Percentiles rank a stretch among this genome's conserved stretches.
Conservation (phyloP, 176 grass and related monocot genomes). For the Musa schizocarpa region DNA sequence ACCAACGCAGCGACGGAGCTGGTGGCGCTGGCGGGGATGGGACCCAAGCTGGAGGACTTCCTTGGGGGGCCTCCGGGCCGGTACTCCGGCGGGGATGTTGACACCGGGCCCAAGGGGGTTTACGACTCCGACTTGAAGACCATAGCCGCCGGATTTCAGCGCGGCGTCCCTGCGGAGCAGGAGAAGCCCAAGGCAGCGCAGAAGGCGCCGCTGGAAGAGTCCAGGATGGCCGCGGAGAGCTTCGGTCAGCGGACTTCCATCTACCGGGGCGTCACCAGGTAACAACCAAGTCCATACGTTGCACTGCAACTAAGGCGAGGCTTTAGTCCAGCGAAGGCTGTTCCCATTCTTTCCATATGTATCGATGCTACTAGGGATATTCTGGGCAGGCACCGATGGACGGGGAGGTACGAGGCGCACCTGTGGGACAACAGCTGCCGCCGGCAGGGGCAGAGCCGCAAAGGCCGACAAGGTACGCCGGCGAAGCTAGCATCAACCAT, state of each 20-base stretch:
- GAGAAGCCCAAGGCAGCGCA: constrained; percentile 11
- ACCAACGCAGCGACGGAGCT: constrained; percentile 41
- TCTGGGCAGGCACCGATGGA: constrained; percentile 72
- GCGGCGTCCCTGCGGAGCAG: background rate
- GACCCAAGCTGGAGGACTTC: constrained; percentile 63
- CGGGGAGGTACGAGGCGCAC: constrained; percentile 85
- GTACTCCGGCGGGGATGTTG: background rate
- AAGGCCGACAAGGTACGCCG: constrained; percentile 72
- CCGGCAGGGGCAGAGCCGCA: constrained; percentile 88
- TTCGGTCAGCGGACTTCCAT: constrained; percentile 92
- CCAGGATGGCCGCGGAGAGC: constrained; percentile 54
- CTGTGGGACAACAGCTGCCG: constrained; percentile 97
- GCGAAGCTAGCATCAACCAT: background rate
- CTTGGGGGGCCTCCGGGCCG: constrained; percentile 15
- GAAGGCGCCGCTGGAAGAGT: constrained; percentile 18
- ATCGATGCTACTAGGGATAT: constrained; percentile 9
- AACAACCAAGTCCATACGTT: background rate
- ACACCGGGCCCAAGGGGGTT: constrained; percentile 9
- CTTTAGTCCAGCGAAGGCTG: too few species aligned
- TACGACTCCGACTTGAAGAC: constrained; percentile 64
- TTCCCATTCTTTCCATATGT: too few species aligned
- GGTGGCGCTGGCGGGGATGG: constrained; percentile 37
- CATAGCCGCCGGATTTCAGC: background rate
- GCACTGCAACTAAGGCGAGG: too few species aligned
- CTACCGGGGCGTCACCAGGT: constrained; percentile 96